Conservation (phyloP, 805 yeast species). For the Starmerella etchellsii region DNA sequence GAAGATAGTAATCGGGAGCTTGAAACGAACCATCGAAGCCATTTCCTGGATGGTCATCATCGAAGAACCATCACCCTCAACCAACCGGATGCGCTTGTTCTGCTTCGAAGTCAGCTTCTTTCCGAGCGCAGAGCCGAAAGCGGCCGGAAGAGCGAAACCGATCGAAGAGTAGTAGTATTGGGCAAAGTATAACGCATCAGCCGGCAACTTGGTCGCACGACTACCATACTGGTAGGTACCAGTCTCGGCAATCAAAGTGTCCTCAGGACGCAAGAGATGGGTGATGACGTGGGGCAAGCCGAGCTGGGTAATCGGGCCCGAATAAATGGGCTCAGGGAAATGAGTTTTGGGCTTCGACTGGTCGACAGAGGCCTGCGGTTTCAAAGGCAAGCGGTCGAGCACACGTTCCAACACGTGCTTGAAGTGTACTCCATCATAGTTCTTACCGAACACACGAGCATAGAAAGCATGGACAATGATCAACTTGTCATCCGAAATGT, state of each 20-base stretch:
- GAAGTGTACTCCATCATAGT: conserved; percentile 35
- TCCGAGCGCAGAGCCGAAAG: conserved; percentile 72
- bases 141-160: conserved; percentile 78
- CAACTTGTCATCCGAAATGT: conserved; percentile 32
- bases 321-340: conserved; percentile 22
- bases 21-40: conserved; percentile 47
- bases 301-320: conserved; percentile 29
- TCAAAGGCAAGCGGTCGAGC: conserved; percentile 24
- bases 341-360: conserved; percentile 16
- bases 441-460: conserved; percentile 35
- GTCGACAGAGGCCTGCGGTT: conserved; percentile 25
- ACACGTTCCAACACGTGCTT: conserved; percentile 39
- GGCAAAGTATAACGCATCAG: conserved; percentile 34
- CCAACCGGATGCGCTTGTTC: conserved; percentile 47
- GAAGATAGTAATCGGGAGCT: conserved; percentile 54
- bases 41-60: conserved; percentile 88
- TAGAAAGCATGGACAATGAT: conserved; percentile 44
- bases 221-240: conserved; percentile 72
- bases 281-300: conserved; percentile 32
- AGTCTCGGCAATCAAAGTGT: conserved; percentile 66
- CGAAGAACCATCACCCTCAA: conserved; percentile 90
- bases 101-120: conserved; percentile 22
- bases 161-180: conserved; percentile 75
- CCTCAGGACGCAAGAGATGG: conserved; percentile 43
- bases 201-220: conserved; percentile 53